Evolutionary conservation across 2,329 filamentous ascomycete species (phyloP).

Genomic region (Cadophora luteo-olivacea): DNA sequence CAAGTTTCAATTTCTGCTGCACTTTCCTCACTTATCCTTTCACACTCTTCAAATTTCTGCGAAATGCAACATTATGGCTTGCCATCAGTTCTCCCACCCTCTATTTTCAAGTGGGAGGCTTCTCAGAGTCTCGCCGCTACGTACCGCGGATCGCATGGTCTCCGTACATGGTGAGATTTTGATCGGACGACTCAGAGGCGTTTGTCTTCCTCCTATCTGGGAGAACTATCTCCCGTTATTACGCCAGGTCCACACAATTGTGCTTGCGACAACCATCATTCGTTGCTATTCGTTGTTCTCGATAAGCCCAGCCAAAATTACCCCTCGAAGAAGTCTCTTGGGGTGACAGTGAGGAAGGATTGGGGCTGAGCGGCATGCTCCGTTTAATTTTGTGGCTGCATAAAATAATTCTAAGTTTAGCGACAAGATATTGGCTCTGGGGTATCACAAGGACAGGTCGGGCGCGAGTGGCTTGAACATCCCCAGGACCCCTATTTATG

Average conservation of each 20-base stretch:
- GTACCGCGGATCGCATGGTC: background rate
- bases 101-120: too few relatives aligned
- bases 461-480: slow-evolving; percentile 8
- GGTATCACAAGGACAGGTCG: background rate
- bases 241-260: background rate
- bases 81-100: background rate
- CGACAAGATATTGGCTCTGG: background rate
- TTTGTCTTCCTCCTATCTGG: background rate
- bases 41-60: background rate
- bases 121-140: too few relatives aligned
- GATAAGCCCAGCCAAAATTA: background rate
- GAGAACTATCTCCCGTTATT: background rate
- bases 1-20: background rate
- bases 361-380: slow-evolving; percentile 12
- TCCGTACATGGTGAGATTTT: background rate
- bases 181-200: background rate
- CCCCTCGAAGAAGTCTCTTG: background rate
- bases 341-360: background rate
- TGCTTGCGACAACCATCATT: background rate
- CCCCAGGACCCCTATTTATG: background rate
- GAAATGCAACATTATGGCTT: background rate
- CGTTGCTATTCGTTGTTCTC: background rate
- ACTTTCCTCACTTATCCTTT: background rate
- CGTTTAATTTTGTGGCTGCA: slow-evolving; percentile 15
- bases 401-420: slow-evolving; percentile 11